phyloP scores from a whole-genome alignment of 768 basidiomycete species.

The Mycena venus region DNA sequence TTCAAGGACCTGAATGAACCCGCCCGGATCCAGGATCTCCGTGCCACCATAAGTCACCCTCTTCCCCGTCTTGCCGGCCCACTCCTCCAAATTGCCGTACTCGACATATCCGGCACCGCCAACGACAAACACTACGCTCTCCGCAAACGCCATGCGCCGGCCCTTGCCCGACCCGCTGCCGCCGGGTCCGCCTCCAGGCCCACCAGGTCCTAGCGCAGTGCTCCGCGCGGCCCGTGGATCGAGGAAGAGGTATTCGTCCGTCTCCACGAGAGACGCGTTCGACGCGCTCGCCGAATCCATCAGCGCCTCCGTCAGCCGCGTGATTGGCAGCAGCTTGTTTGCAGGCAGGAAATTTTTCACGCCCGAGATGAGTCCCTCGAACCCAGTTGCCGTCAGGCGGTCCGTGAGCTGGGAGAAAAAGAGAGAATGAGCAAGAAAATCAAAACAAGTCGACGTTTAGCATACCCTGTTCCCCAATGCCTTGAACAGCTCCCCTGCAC shows the following conservation, averaged over 20 bases:
- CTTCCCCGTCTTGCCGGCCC: conserved; percentile 87
- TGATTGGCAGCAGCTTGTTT: conserved; percentile 93
- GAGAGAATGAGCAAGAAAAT: conserved; percentile 9
- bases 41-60: conserved; percentile 95
- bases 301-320: conserved; percentile 93
- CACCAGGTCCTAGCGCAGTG: conserved; percentile 65
- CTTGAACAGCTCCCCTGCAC: conserved; percentile 88
- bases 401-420: conserved; percentile 80
- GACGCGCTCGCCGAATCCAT: conserved; percentile 98
- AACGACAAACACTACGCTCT: conserved; percentile 93
- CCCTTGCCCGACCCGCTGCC: conserved; percentile 59
- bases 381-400: conserved; percentile 93
- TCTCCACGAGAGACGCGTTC: conserved; percentile 94
- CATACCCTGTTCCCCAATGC: conserved; percentile 89
- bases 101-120: conserved; percentile 98
- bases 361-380: conserved; percentile 96
- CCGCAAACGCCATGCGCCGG: conserved; percentile 82
- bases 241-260: conserved; percentile 95
- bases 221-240: conserved; percentile 88
- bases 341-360: conserved; percentile 98
- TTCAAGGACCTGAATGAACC: conserved; percentile 82
- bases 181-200: conserved; percentile 59
- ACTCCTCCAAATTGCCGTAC: conserved; percentile 96
- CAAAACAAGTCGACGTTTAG: conserved; percentile 15
- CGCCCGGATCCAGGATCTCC: conserved; percentile 91